phyloP scores from a whole-genome alignment of 805 yeast species.

The Saccharomycopsis babjevae region DNA sequence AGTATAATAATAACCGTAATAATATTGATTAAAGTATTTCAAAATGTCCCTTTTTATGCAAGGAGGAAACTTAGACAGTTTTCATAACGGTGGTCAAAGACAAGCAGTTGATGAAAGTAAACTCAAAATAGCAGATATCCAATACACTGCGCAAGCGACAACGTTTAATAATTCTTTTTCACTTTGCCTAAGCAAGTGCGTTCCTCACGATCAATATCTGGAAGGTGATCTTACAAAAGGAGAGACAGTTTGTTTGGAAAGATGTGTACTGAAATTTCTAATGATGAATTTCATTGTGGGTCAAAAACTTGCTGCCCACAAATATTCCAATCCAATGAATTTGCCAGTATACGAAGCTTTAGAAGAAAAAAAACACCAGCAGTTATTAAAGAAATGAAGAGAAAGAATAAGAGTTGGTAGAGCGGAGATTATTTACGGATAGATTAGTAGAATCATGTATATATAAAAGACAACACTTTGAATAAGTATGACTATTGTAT shows the following conservation, averaged over 20 bases:
- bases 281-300: constrained; percentile 59
- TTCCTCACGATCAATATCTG: constrained; percentile 65
- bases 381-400: neutral
- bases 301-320: constrained; percentile 23
- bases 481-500: no score
- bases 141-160: constrained; percentile 51
- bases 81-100: constrained; percentile 22
- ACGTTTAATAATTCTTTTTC: constrained; percentile 33
- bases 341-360: constrained; percentile 30
- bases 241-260: constrained; percentile 69
- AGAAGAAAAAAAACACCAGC: neutral
- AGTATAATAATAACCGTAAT: neutral
- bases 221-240: constrained; percentile 82
- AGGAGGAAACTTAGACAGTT: constrained; percentile 26
- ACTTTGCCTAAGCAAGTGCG: constrained; percentile 62
- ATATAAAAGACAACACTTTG: neutral
- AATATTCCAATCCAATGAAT: constrained; percentile 34
- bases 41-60: neutral
- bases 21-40: neutral
- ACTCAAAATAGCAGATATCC: constrained; percentile 54
- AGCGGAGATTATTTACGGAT: no score
- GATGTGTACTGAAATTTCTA: constrained; percentile 81
- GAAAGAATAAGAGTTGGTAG: neutral
- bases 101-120: constrained; percentile 51
- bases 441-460: neutral